These are phyloP conservation scores for Myriangium duriaei DNA, from an alignment of 2,329 filamentous ascomycete genomes.

Conservation along the genomic window DNA sequence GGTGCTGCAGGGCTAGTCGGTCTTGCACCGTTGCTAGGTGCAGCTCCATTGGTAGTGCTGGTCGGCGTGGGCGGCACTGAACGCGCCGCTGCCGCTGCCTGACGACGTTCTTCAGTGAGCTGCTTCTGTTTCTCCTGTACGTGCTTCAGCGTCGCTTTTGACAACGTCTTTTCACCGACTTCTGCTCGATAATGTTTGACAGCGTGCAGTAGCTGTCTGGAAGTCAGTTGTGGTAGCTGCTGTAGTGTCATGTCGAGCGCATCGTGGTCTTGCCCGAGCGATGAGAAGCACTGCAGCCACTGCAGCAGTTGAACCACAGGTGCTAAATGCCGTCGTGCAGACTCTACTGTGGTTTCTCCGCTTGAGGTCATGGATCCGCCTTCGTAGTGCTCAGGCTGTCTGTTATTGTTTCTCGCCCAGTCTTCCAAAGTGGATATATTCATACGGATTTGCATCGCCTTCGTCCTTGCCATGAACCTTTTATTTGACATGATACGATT, in stretches of 20 bases:
- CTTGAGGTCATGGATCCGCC: constrained; percentile 74
- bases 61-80: constrained; percentile 11
- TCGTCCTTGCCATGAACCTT: constrained; percentile 87
- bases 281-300: constrained; percentile 97
- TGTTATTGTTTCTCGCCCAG: constrained; percentile 87
- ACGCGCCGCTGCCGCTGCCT: constrained; percentile 7
- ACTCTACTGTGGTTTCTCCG: constrained; percentile 77
- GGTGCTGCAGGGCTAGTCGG: constrained; percentile 11
- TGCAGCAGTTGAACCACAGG: constrained; percentile 89
- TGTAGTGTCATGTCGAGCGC: constrained; percentile 79
- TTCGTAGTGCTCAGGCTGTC: constrained; percentile 90
- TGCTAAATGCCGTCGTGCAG: constrained; percentile 70
- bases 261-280: constrained; percentile 78
- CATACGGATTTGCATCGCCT: constrained; percentile 99
- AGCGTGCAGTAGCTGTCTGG: constrained; percentile 80
- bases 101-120: constrained; percentile 14
- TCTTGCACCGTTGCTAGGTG: constrained; percentile 5
- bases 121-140: constrained; percentile 70
- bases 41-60: constrained; percentile 2
- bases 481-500: constrained; percentile 96
- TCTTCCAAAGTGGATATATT: constrained; percentile 92
- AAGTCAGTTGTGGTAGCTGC: constrained; percentile 72
- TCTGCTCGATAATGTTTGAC: constrained; percentile 89
- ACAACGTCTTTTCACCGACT: constrained; percentile 84
- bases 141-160: constrained; percentile 80